phyloP scores from a whole-genome alignment of 176 grass and related monocot genomes.

The Hordeum vulgare region MorexV3_pseudomolecules_assembly NC_058523.1:187858163-187858662 shows the following conservation, averaged over 20 bases:
- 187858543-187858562: slow-evolving; percentile 7
- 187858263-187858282: slow-evolving; percentile 49
- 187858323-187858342: slow-evolving; percentile 14
- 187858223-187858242: slow-evolving; percentile 33
- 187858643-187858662: neutral
- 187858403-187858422: neutral
- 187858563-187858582: slow-evolving; percentile 8
- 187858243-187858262: slow-evolving; percentile 32
- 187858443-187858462: neutral
- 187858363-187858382: neutral
- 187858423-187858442: neutral
- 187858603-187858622: slow-evolving; percentile 4
- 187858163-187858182: slow-evolving; percentile 61
- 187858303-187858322: neutral
- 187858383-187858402: neutral
- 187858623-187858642: neutral
- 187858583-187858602: slow-evolving; percentile 17
- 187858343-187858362: neutral
- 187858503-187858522: slow-evolving; percentile 1
- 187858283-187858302: slow-evolving; percentile 20
- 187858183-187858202: slow-evolving; percentile 60
- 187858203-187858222: slow-evolving; percentile 63
- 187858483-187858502: neutral
- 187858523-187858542: neutral
- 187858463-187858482: slow-evolving; percentile 16